Conservation (phyloP, 257 asterid species). For the Penstemon davidsonii region DNA sequence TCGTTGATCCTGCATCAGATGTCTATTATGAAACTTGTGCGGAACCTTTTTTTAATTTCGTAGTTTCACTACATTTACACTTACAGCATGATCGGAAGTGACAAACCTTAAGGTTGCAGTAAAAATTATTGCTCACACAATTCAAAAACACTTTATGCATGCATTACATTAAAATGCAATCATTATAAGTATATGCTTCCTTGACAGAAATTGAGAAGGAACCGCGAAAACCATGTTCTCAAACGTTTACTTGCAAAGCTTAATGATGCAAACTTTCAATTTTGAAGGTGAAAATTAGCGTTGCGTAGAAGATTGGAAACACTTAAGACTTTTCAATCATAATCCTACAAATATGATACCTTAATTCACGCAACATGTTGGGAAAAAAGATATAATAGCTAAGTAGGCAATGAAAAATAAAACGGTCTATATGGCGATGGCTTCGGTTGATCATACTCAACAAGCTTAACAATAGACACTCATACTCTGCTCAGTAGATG, state of each 20-base stretch:
- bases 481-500: slow-evolving; percentile 29
- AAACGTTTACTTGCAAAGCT: slow-evolving; percentile 30
- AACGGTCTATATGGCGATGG: neutral
- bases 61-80: too few relatives aligned
- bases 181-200: slow-evolving; percentile 15
- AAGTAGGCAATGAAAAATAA: slow-evolving; percentile 36
- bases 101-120: slow-evolving; percentile 33
- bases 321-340: slow-evolving; percentile 35
- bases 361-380: slow-evolving; percentile 34
- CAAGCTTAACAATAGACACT: slow-evolving; percentile 27
- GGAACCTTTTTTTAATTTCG: neutral
- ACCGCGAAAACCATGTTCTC: slow-evolving; percentile 24
- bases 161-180: slow-evolving; percentile 28
- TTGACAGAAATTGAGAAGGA: slow-evolving; percentile 19
- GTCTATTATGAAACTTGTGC: neutral
- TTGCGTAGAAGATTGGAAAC: slow-evolving; percentile 42
- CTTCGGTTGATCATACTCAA: neutral
- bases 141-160: neutral
- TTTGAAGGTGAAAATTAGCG: slow-evolving; percentile 37
- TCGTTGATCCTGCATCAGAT: neutral
- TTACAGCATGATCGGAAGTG: slow-evolving; percentile 5
- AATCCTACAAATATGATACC: slow-evolving; percentile 33
- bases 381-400: slow-evolving; percentile 21
- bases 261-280: slow-evolving; percentile 23
- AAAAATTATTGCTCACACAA: slow-evolving; percentile 21